phyloP scores from a whole-genome alignment of 2,329 filamentous ascomycete genomes.

The Fusarium bulbicola region DNA sequence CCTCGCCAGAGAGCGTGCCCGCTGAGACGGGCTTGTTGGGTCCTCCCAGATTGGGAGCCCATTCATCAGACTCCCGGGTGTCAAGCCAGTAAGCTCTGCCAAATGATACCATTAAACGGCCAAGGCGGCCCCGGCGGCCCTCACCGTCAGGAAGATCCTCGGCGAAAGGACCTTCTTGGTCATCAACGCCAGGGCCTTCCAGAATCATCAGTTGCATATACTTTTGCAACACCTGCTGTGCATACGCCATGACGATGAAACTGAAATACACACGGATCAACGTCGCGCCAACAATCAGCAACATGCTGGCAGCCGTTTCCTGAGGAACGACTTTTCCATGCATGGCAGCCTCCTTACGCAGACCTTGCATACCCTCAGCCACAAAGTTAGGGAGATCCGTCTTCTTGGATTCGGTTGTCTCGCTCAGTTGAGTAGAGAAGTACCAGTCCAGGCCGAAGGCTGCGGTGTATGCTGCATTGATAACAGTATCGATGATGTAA shows the following conservation, averaged over 20 bases:
- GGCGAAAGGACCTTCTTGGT: slow-evolving; percentile 73
- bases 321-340: slow-evolving; percentile 55
- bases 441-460: slow-evolving; percentile 90
- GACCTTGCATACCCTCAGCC: slow-evolving; percentile 46
- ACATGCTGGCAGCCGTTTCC: slow-evolving; percentile 78
- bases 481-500: slow-evolving; percentile 81
- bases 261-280: slow-evolving; percentile 83
- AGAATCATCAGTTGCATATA: slow-evolving; percentile 62
- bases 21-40: slow-evolving; percentile 63
- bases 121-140: slow-evolving; percentile 81
- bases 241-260: slow-evolving; percentile 84
- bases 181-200: slow-evolving; percentile 56
- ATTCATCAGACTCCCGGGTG: slow-evolving; percentile 71
- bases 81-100: slow-evolving; percentile 85
- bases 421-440: slow-evolving; percentile 66
- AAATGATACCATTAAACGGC: slow-evolving; percentile 79
- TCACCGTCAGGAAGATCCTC: slow-evolving; percentile 75
- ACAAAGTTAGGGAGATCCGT: slow-evolving; percentile 42
- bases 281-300: slow-evolving; percentile 78
- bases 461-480: slow-evolving; percentile 84
- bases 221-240: slow-evolving; percentile 77
- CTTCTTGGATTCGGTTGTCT: slow-evolving; percentile 45
- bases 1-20: slow-evolving; percentile 49
- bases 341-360: slow-evolving; percentile 46
- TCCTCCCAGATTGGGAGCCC: slow-evolving; percentile 68